Percentiles rank a stretch among this genome's conserved stretches.
Evolutionary conservation across 495 filamentous ascomycete species (phyloP).

Genomic region (Evansstolkia leycettana): DNA sequence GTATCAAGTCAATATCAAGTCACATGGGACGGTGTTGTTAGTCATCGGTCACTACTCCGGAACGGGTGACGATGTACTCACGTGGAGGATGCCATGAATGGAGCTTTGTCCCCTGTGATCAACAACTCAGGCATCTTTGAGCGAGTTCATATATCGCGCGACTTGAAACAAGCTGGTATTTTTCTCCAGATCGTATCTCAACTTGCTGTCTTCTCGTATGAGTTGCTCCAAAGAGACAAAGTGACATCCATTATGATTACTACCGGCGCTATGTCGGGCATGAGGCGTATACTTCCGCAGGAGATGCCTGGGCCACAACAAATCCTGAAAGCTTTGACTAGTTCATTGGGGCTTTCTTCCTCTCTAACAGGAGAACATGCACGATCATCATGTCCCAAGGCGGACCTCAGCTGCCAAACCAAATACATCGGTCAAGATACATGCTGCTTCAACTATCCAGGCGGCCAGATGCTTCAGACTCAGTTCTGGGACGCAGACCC

Average conservation of each 20-base stretch:
- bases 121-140: not conserved
- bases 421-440: constrained; percentile 42
- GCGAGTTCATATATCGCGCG: not conserved
- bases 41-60: constrained; percentile 4
- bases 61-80: not conserved
- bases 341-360: constrained; percentile 21
- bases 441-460: constrained; percentile 77
- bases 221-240: not conserved
- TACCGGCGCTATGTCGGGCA: constrained; percentile 1
- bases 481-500: constrained; percentile 80
- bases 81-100: constrained; percentile 1
- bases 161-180: too few species aligned
- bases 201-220: too few species aligned
- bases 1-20: too few species aligned
- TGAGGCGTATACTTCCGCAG: not conserved
- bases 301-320: constrained; percentile 28
- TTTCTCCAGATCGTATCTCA: not conserved
- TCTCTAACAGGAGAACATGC: constrained; percentile 3
- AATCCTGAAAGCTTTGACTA: constrained; percentile 25
- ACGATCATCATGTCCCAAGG: constrained; percentile 29
- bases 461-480: constrained; percentile 66
- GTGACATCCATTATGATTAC: not conserved
- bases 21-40: not conserved
- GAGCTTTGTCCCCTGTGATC: not conserved
- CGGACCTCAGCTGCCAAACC: constrained; percentile 47